These are phyloP conservation scores for Platanus orientalis DNA, from an alignment of 164 flowering plant genomes.

Conservation along the genomic window DNA sequence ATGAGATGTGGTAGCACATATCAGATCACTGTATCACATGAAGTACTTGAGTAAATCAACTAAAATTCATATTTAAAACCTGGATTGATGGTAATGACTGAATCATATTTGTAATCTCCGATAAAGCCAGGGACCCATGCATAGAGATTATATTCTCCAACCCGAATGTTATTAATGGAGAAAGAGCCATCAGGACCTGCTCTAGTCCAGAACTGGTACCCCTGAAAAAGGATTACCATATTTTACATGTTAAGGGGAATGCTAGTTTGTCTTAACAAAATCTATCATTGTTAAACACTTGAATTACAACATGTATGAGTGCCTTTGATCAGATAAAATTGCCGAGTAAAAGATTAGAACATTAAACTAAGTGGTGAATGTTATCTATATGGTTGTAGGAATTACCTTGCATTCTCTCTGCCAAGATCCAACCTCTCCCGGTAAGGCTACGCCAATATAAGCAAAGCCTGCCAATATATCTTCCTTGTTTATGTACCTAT, in stretches of 20 bases:
- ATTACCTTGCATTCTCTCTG: constrained; percentile 84
- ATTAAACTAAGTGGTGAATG: not conserved
- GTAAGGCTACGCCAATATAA: constrained; percentile 76
- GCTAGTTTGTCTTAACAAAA: no score
- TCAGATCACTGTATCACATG: not conserved
- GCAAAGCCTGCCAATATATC: constrained; percentile 45
- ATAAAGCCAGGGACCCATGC: constrained; percentile 21
- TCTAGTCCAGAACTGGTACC: constrained; percentile 79
- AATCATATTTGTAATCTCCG: constrained; percentile 15
- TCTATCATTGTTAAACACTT: no score
- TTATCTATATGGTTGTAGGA: no score
- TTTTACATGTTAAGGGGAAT: no score
- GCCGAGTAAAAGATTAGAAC: no score
- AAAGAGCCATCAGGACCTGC: constrained; percentile 58
- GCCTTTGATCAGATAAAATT: no score
- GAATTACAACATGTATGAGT: no score
- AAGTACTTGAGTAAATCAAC: not conserved
- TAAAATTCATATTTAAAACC: constrained; percentile 3
- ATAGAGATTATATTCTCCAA: constrained; percentile 59
- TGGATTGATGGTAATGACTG: constrained; percentile 6
- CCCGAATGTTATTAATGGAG: constrained; percentile 39
- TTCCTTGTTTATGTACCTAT: constrained; percentile 40
- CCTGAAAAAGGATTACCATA: no score
- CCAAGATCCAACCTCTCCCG: constrained; percentile 81
- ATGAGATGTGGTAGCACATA: not conserved